Evolutionary conservation across 2,329 filamentous ascomycete genomes (phyloP).

Genomic region (Ceratocystis diversiconidia): DNA sequence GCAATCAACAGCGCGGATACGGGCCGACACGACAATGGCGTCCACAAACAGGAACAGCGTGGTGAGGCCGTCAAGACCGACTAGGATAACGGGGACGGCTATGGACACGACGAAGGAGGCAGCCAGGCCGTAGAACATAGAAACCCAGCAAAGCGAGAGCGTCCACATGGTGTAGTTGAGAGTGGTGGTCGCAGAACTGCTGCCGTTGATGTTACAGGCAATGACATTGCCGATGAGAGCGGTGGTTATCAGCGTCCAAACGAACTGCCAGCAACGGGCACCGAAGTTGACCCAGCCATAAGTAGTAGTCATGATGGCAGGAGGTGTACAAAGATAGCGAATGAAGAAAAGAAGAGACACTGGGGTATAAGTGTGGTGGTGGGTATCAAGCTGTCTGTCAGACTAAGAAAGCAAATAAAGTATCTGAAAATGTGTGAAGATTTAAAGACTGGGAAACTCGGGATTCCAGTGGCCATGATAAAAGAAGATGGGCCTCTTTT

Average conservation of each 20-base stretch:
- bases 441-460: neutral
- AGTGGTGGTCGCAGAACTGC: constrained; percentile 31
- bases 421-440: too few relatives aligned
- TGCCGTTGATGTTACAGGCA: constrained; percentile 33
- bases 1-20: constrained; percentile 56
- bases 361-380: neutral
- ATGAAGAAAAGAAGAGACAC: neutral
- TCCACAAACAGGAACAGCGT: constrained; percentile 56
- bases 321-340: neutral
- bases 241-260: constrained; percentile 39
- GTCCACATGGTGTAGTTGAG: constrained; percentile 58
- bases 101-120: constrained; percentile 40
- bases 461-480: neutral
- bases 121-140: constrained; percentile 47
- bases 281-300: constrained; percentile 28
- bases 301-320: constrained; percentile 25
- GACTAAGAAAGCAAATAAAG: too few relatives aligned
- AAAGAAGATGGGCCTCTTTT: neutral
- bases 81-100: constrained; percentile 36
- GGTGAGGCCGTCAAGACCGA: constrained; percentile 44
- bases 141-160: constrained; percentile 49
- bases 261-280: constrained; percentile 36
- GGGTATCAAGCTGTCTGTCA: neutral
- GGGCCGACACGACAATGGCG: constrained; percentile 55
- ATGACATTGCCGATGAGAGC: constrained; percentile 46